phyloP scores from a whole-genome alignment of 768 basidiomycete genomes.

The Pulveroboletus sp. region DNA sequence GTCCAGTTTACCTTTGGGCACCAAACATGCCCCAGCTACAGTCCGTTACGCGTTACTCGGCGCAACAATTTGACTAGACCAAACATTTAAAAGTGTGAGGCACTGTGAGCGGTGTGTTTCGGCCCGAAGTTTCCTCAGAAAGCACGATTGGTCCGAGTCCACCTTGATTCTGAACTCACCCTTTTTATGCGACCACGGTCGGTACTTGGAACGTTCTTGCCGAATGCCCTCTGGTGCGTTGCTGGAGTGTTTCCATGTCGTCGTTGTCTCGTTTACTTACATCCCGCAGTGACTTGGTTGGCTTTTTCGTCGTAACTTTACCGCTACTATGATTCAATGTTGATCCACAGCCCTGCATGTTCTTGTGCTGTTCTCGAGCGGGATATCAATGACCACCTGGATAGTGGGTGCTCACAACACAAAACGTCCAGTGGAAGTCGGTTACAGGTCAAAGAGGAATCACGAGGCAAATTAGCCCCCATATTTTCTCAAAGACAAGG shows the following conservation, averaged over 20 bases:
- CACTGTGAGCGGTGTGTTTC: not conserved
- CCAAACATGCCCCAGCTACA: not conserved
- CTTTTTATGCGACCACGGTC: no score
- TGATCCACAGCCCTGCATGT: constrained; percentile 47
- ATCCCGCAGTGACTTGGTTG: constrained; percentile 22
- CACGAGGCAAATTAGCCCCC: constrained; percentile 36
- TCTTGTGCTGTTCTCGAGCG: constrained; percentile 37
- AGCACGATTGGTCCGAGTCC: no score
- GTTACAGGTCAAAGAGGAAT: constrained; percentile 10
- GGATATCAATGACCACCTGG: constrained; percentile 52
- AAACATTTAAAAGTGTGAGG: no score
- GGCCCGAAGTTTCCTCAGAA: not conserved
- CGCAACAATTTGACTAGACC: no score
- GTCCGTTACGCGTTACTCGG: not conserved
- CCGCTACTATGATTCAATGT: not conserved
- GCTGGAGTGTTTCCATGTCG: not conserved
- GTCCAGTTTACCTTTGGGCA: not conserved
- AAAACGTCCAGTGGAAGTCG: constrained; percentile 1
- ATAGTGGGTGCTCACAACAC: constrained; percentile 40
- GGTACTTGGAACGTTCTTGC: no score
- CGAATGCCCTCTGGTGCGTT: constrained; percentile 13
- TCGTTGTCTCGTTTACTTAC: not conserved
- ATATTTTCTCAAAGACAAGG: constrained; percentile 36
- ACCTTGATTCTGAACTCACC: no score
- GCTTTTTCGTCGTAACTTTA: not conserved